phyloP scores from a whole-genome alignment of 2,329 filamentous ascomycete genomes.

The Bipolaris oryzae region DNA sequence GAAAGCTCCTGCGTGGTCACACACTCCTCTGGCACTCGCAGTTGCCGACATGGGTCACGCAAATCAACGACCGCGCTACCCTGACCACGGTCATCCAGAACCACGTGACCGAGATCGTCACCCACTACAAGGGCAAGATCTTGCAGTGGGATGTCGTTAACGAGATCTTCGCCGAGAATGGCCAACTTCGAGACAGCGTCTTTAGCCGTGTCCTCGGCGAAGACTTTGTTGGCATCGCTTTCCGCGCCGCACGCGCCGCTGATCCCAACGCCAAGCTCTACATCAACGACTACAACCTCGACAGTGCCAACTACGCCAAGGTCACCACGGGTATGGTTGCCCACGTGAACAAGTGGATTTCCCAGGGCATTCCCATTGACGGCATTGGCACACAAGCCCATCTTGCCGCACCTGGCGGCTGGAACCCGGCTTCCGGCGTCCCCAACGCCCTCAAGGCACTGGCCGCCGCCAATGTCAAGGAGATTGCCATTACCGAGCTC shows the following conservation, averaged over 20 bases:
- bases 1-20: conserved; percentile 66
- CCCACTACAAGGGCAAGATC: conserved; percentile 68
- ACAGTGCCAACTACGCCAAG: conserved; percentile 66
- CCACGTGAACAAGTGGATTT: conserved; percentile 68
- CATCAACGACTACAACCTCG: conserved; percentile 74
- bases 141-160: conserved; percentile 56
- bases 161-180: conserved; percentile 64
- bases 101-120: conserved; percentile 65
- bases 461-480: conserved; percentile 55
- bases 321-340: conserved; percentile 57
- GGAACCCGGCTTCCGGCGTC: conserved; percentile 53
- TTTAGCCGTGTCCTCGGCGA: conserved; percentile 73
- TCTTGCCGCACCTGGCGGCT: conserved; percentile 46
- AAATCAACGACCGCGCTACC: conserved; percentile 58
- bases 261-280: conserved; percentile 73
- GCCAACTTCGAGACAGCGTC: conserved; percentile 63
- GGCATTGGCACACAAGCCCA: conserved; percentile 68
- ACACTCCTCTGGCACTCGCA: conserved; percentile 67
- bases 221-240: conserved; percentile 72
- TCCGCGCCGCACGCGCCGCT: conserved; percentile 68
- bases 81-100: conserved; percentile 64
- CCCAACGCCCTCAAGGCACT: conserved; percentile 60
- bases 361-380: conserved; percentile 67
- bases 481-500: conserved; percentile 70
- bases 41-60: conserved; percentile 62